A percentile compares a stretch with the other conserved stretches of the same genome.
Evolutionary conservation across 2,329 filamentous ascomycete genomes (phyloP).

Genomic region (Monilinia aucupariae): DNA sequence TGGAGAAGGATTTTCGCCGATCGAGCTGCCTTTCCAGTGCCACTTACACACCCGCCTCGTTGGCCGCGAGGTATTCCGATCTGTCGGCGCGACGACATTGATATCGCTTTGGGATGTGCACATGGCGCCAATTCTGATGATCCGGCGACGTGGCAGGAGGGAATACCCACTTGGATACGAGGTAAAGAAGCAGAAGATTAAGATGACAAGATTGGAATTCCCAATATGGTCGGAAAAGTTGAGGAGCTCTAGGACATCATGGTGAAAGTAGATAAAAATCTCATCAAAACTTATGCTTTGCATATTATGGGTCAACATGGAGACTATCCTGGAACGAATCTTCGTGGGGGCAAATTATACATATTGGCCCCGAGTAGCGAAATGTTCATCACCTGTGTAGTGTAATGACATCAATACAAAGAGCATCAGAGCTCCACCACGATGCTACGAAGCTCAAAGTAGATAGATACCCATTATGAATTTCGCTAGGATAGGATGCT

Average conservation of each 20-base stretch:
- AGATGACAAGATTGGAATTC: not conserved
- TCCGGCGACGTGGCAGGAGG: too few relatives aligned
- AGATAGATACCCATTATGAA: too few relatives aligned
- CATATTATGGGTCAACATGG: too few relatives aligned
- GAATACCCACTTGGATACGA: not conserved
- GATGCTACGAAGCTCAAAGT: too few relatives aligned
- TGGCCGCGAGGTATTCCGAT: not conserved
- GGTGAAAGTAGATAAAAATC: not conserved
- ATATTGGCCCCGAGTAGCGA: too few relatives aligned
- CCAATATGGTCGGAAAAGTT: not conserved
- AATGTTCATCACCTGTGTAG: too few relatives aligned
- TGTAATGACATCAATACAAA: too few relatives aligned
- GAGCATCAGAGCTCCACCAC: too few relatives aligned
- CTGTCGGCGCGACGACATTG: accelerated
- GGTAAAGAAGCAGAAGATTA: not conserved
- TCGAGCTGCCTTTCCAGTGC: not conserved
- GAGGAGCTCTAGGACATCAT: not conserved
- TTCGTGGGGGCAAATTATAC: too few relatives aligned
- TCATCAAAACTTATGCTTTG: too few relatives aligned
- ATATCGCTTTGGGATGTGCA: not conserved
- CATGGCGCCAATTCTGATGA: not conserved
- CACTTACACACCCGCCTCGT: not conserved
- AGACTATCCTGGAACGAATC: too few relatives aligned
- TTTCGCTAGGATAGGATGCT: too few relatives aligned
- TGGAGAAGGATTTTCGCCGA: not conserved